Percentiles rank a stretch among this genome's conserved stretches.
Conservation (phyloP, 2,329 filamentous ascomycete genomes). For the Nigrospora sphaerica region DNA sequence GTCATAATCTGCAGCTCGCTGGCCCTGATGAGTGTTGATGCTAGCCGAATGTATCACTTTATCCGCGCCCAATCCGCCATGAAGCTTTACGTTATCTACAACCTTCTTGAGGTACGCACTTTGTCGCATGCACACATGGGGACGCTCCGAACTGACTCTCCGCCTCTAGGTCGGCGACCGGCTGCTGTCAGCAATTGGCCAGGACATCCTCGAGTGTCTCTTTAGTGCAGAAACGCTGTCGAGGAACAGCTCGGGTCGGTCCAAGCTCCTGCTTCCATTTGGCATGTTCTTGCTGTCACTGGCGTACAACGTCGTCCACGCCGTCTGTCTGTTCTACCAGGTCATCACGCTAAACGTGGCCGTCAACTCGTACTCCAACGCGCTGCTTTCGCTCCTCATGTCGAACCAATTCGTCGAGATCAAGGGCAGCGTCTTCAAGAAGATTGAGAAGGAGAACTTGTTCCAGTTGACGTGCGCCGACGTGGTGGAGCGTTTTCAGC, state of each 20-base stretch:
- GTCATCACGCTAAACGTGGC: conserved; percentile 97
- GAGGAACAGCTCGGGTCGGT: conserved; percentile 78
- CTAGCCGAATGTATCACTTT: conserved; percentile 95
- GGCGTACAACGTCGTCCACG: conserved; percentile 80
- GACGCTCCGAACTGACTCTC: too few relatives aligned
- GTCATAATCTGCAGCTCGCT: conserved; percentile 82
- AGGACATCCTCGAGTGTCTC: conserved; percentile 92
- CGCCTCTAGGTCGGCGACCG: conserved; percentile 64
- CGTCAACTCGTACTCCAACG: conserved; percentile 97
- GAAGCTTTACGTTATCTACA: conserved; percentile 98
- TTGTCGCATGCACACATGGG: background rate
- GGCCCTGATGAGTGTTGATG: conserved; percentile 84
- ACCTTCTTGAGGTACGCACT: conserved; percentile 69
- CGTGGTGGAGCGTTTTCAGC: conserved; percentile 91
- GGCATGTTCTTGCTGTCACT: conserved; percentile 87
- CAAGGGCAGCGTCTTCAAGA: conserved; percentile 97
- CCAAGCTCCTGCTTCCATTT: conserved; percentile 80
- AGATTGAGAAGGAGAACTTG: conserved; percentile 94
- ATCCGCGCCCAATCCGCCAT: conserved; percentile 95
- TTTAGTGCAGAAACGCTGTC: conserved; percentile 92
- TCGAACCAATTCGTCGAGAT: conserved; percentile 99
- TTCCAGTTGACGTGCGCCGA: conserved; percentile 97
- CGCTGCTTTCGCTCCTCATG: conserved; percentile 81
- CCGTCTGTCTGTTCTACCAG: conserved; percentile 88
- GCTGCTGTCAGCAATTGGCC: conserved; percentile 81